These are phyloP conservation scores for Phialophora chinensis DNA, from an alignment of 2,329 filamentous ascomycete genomes.

Conservation along the genomic window DNA sequence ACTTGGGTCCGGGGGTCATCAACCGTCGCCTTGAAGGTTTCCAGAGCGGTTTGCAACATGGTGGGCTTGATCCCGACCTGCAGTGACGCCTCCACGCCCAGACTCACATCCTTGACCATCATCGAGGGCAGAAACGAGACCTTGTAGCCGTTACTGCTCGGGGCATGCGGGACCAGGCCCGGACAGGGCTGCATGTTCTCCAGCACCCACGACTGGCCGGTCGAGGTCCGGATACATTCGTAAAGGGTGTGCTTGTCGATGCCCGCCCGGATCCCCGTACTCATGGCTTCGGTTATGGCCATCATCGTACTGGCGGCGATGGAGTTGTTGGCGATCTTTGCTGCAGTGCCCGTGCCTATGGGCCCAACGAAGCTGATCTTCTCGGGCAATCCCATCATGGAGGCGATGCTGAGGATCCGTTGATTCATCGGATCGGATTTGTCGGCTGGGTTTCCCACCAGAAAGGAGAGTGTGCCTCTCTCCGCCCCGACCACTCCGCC, in stretches of 20 bases:
- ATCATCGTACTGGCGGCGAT: not conserved
- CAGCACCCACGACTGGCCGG: not conserved
- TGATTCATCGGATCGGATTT: not conserved
- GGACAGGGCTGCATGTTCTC: not conserved
- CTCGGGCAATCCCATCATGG: not conserved
- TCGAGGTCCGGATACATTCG: constrained; percentile 1
- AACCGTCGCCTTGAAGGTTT: constrained; percentile 14
- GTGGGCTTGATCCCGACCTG: constrained; percentile 4
- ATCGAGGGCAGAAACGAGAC: not conserved
- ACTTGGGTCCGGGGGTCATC: constrained; percentile 3
- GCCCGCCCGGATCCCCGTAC: not conserved
- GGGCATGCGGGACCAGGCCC: constrained; percentile 2
- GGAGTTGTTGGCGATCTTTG: constrained; percentile 4
- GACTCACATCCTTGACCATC: not conserved
- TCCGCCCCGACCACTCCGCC: constrained; percentile 18
- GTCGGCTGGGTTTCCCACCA: not conserved
- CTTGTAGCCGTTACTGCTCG: not conserved
- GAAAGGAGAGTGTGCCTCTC: constrained; percentile 19
- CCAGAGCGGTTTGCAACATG: constrained; percentile 16
- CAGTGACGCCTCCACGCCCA: not conserved
- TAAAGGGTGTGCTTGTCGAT: not conserved
- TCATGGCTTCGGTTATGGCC: not conserved
- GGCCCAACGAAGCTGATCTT: not conserved
- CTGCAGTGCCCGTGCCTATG: not conserved
- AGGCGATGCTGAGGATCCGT: not conserved